These are phyloP conservation scores for Dactylorhiza incarnata DNA, from an alignment of 106 monocot species.

Conservation along the genomic window DNA sequence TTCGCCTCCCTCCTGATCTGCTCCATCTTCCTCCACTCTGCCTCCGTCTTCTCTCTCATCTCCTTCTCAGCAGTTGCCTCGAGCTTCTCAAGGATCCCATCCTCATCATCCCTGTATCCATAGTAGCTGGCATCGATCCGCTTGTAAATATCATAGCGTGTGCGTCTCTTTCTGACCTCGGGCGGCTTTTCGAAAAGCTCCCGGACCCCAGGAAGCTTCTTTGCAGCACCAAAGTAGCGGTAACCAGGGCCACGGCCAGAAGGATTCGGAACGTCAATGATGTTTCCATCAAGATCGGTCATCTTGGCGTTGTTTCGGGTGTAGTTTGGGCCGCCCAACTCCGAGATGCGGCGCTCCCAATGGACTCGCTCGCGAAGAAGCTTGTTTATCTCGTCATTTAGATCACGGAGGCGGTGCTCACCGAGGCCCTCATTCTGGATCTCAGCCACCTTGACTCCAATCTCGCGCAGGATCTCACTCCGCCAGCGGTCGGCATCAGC, in stretches of 20 bases:
- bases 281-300: conserved; percentile 95
- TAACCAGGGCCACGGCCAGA: conserved; percentile 93
- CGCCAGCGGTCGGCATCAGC: conserved; percentile 92
- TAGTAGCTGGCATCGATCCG: conserved; percentile 91
- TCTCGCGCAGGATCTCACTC: conserved; percentile 81
- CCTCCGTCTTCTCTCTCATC: conserved; percentile 43
- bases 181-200: conserved; percentile 99
- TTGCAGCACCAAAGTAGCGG: conserved; percentile 94
- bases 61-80: conserved; percentile 61
- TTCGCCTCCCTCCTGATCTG: conserved; percentile 64
- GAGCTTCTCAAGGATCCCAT: conserved; percentile 82
- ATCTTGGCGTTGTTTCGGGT: conserved; percentile 48
- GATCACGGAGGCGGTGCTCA: conserved; percentile 89
- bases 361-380: conserved; percentile 75
- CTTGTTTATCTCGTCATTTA: conserved; percentile 99
- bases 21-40: conserved; percentile 67
- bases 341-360: conserved; percentile 89
- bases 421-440: conserved; percentile 95
- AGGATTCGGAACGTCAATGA: conserved; percentile 84
- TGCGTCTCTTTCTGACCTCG: conserved; percentile 63
- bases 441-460: conserved; percentile 88
- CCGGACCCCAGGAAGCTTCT: conserved; percentile 89
- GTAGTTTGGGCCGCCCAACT: conserved; percentile 85
- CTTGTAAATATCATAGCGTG: conserved; percentile 88
- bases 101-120: conserved; percentile 93